Evolutionary conservation across 306 rosid species (phyloP).

Genomic region (Abrus pulchellus): DNA sequence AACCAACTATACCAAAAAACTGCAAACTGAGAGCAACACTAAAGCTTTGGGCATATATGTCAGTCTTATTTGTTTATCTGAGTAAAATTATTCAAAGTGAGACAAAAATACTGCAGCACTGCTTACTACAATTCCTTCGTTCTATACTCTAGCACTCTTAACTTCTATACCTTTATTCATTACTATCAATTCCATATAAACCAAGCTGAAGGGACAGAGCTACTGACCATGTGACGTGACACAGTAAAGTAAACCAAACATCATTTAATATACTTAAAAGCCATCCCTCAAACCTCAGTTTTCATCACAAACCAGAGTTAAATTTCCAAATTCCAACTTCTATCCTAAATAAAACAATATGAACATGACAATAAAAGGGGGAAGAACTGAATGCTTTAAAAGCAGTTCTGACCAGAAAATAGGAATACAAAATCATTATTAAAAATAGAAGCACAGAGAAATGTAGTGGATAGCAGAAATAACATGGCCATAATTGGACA

Average conservation of each 20-base stretch:
- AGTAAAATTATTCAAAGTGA: conserved; percentile 4
- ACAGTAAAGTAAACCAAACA: conserved; percentile 17
- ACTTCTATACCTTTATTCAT: conserved; percentile 14
- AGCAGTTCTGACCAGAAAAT: not conserved
- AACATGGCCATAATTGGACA: not conserved
- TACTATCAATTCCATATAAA: conserved; percentile 22
- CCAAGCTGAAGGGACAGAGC: conserved; percentile 1
- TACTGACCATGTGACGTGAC: not conserved
- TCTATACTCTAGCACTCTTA: not conserved
- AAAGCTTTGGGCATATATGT: not conserved
- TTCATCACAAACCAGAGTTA: not conserved
- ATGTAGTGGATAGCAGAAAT: conserved; percentile 13
- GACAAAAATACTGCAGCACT: not conserved
- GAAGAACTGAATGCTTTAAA: not conserved
- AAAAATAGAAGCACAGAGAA: not conserved
- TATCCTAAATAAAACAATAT: not conserved
- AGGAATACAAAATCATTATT: not conserved
- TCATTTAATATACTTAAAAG: conserved; percentile 20
- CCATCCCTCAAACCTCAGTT: conserved; percentile 6
- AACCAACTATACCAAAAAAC: not conserved
- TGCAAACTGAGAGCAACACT: not conserved
- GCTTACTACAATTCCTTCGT: not conserved
- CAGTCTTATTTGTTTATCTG: not conserved
- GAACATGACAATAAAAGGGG: not conserved
- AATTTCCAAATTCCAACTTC: conserved; percentile 6